Conservation (phyloP, 1,139 yeast species). For the Candida frijolesensis region DNA sequence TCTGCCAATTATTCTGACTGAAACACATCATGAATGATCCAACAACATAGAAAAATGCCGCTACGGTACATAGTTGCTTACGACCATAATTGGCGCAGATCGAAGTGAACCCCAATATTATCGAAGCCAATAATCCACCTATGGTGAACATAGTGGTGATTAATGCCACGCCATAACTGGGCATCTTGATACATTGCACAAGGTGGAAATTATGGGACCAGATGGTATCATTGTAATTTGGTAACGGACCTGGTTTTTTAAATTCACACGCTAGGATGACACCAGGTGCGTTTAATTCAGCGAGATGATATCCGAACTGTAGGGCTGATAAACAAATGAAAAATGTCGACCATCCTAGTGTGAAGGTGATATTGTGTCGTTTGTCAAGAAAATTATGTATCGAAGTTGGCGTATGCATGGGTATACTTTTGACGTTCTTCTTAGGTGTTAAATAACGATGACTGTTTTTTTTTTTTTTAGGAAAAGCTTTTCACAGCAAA, state of each 20-base stretch:
- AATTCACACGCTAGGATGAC: constrained; percentile 53
- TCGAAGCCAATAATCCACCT: constrained; percentile 38
- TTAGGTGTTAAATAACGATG: no score
- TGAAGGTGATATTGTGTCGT: constrained; percentile 28
- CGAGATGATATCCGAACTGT: constrained; percentile 90
- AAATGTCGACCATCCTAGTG: constrained; percentile 37
- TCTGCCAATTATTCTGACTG: constrained; percentile 20
- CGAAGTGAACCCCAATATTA: constrained; percentile 32
- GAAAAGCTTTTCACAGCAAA: no score
- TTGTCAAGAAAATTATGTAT: constrained; percentile 12
- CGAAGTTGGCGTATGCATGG: neutral
- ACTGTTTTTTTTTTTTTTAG: no score
- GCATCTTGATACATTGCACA: constrained; percentile 34
- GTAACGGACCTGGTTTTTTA: constrained; percentile 24
- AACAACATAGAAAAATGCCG: constrained; percentile 25
- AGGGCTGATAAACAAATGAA: constrained; percentile 70
- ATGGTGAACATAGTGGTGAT: constrained; percentile 41
- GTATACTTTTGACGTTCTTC: no score
- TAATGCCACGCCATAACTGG: constrained; percentile 24
- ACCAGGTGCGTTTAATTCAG: constrained; percentile 86
- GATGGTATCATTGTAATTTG: constrained; percentile 26
- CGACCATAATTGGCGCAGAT: constrained; percentile 31
- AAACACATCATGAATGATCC: constrained; percentile 33
- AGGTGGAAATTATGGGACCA: constrained; percentile 27
- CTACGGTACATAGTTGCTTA: constrained; percentile 24